phyloP scores from a whole-genome alignment of 2,329 filamentous ascomycete genomes.

The Ophiognomonia clavigignenti-juglandacearum region DNA sequence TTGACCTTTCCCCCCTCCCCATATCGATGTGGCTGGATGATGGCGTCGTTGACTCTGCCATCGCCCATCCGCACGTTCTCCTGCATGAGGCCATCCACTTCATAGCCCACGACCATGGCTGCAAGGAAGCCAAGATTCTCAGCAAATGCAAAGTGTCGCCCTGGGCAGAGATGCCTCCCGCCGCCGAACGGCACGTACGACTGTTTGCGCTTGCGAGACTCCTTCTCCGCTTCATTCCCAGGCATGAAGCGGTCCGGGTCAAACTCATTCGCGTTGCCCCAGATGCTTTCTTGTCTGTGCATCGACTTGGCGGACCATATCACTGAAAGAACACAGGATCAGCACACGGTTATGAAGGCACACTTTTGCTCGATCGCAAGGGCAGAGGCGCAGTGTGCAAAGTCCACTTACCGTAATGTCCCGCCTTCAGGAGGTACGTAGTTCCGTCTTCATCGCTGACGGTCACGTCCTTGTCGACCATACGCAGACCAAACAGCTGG shows the following conservation, averaged over 20 bases:
- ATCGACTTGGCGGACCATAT: neutral
- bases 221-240: neutral
- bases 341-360: neutral
- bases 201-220: neutral
- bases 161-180: neutral
- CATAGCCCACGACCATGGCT: neutral
- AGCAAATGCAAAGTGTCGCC: neutral
- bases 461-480: neutral
- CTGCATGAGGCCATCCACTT: neutral
- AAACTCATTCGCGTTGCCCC: neutral
- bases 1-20: neutral
- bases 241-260: neutral
- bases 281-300: neutral
- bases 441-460: neutral
- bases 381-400: no score
- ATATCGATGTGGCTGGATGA: neutral
- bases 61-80: neutral
- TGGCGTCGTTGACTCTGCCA: neutral
- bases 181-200: neutral
- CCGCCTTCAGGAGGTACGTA: neutral
- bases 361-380: neutral
- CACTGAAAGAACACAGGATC: neutral
- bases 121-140: neutral
- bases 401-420: neutral
- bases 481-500: neutral